phyloP scores from a whole-genome alignment of 108 stramenopile species.

The Aureococcus anophagefferens region DNA sequence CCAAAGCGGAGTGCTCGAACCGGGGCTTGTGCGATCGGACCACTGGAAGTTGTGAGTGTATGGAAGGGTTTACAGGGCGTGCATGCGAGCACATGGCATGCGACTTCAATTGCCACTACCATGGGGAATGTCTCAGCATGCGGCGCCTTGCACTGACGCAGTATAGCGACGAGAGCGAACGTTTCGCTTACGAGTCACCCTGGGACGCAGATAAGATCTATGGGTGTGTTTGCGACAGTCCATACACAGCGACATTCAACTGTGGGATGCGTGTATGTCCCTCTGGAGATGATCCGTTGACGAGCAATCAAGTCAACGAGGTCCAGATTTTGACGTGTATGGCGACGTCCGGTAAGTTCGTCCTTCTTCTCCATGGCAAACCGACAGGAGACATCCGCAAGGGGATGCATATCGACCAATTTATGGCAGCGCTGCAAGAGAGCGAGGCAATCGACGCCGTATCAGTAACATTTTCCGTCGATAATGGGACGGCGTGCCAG shows the following conservation, averaged over 20 bases:
- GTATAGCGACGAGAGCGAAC: not conserved
- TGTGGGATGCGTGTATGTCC: conserved; percentile 31
- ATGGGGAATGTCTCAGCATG: conserved; percentile 5
- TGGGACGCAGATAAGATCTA: conserved; percentile 36
- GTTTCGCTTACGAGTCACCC: conserved; percentile 2
- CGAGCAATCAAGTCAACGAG: conserved; percentile 42
- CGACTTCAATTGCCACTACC: conserved; percentile 19
- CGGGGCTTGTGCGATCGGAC: conserved; percentile 19
- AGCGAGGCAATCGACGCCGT: conserved; percentile 1
- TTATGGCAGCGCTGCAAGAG: conserved; percentile 13
- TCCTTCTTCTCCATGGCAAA: conserved; percentile 13
- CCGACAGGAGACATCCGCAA: conserved; percentile 11
- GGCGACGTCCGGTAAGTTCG: conserved; percentile 25
- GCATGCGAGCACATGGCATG: conserved; percentile 36
- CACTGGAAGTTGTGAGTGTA: conserved; percentile 29
- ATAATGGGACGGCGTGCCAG: not conserved
- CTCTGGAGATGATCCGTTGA: conserved; percentile 32
- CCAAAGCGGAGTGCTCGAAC: conserved; percentile 10
- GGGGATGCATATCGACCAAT: conserved; percentile 18
- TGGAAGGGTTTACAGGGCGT: conserved; percentile 34
- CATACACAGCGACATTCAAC: conserved; percentile 26
- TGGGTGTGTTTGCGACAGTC: conserved; percentile 29
- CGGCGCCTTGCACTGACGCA: not conserved
- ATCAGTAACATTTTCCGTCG: conserved; percentile 6
- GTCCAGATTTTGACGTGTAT: conserved; percentile 35